Evolutionary conservation across 306 rosid species (phyloP).

Genomic region (Luffa aegyptiaca): DNA sequence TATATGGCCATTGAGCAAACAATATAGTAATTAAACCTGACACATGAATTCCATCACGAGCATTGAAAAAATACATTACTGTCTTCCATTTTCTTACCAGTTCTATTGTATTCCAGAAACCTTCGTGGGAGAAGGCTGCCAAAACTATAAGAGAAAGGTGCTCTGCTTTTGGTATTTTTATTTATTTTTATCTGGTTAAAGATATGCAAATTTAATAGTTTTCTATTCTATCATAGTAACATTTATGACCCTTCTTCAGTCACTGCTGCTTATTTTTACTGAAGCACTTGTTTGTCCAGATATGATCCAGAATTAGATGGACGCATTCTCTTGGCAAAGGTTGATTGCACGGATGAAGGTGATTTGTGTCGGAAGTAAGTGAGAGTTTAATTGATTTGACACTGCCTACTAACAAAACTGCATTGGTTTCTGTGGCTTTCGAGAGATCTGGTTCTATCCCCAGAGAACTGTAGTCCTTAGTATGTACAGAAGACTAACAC

Average conservation of each 20-base stretch:
- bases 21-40: not conserved
- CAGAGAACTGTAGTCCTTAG: not conserved
- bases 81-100: conserved; percentile 1
- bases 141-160: conserved; percentile 75
- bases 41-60: not conserved
- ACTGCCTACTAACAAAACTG: not conserved
- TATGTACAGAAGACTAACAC: not conserved
- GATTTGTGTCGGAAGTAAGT: conserved; percentile 84
- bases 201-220: conserved; percentile 5
- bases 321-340: conserved; percentile 67
- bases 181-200: conserved; percentile 17
- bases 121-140: conserved; percentile 95
- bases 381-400: not conserved
- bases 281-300: conserved; percentile 30
- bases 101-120: conserved; percentile 56
- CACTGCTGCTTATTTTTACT: not conserved
- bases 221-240: not conserved
- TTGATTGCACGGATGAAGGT: conserved; percentile 73
- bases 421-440: not conserved
- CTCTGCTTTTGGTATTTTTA: conserved; percentile 12
- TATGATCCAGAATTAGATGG: conserved; percentile 94
- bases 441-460: not conserved
- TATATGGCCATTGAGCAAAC: not conserved
- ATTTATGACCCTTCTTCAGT: not conserved
- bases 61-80: not conserved